Percentiles rank a stretch among this genome's conserved stretches.
Conservation (phyloP, 163 green algal genomes). For the Trebouxiophyceae sp. region DNA sequence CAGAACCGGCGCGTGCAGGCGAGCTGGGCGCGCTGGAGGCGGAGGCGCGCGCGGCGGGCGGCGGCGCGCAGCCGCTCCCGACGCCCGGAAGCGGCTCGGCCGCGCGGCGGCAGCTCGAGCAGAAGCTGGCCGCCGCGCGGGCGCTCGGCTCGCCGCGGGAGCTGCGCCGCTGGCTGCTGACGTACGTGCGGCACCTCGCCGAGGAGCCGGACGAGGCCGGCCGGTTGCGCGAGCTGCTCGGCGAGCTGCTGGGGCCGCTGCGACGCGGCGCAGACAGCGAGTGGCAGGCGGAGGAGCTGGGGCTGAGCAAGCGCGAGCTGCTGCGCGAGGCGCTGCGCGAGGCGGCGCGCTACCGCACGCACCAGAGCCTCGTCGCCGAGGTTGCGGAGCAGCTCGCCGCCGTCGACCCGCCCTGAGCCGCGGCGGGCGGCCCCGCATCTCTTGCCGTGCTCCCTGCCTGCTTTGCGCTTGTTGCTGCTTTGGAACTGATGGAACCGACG, state of each 20-base stretch:
- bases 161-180: slow-evolving; percentile 56
- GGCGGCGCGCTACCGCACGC: slow-evolving; percentile 19
- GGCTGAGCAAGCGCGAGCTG: slow-evolving; percentile 49
- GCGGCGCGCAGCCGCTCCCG: background rate
- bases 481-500: no score
- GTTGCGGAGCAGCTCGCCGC: slow-evolving; percentile 6
- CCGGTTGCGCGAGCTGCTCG: slow-evolving; percentile 48
- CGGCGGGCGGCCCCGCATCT: no score
- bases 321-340: slow-evolving; percentile 38
- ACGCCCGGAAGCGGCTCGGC: slow-evolving; percentile 17
- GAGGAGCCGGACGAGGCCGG: slow-evolving; percentile 12
- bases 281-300: slow-evolving; percentile 38
- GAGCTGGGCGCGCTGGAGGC: slow-evolving; percentile 21
- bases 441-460: no score
- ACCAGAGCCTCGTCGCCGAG: slow-evolving; percentile 22
- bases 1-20: slow-evolving; percentile 7
- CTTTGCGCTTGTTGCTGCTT: no score
- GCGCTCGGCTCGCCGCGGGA: slow-evolving; percentile 44
- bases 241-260: slow-evolving; percentile 45
- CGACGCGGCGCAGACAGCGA: slow-evolving; percentile 3
- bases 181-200: slow-evolving; percentile 54
- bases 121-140: slow-evolving; percentile 48
- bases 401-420: no score
- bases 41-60: background rate
- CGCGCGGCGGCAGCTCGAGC: no score